phyloP scores from a whole-genome alignment of 73 alveolate genomes.

The Vitrella brassicaformis region DNA sequence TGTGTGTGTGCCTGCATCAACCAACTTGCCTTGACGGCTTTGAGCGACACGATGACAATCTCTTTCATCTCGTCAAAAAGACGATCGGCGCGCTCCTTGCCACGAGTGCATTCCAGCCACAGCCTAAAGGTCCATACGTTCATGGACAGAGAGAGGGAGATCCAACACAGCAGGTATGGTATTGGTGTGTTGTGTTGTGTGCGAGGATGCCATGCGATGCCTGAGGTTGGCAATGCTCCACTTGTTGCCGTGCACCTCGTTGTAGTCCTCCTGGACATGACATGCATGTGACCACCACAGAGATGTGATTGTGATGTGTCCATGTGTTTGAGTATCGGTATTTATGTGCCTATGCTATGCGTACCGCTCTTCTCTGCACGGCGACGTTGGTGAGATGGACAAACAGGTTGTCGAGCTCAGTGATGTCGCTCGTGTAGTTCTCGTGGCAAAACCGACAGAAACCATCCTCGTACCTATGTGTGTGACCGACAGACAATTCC shows the following conservation, averaged over 20 bases:
- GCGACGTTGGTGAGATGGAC: slow-evolving; percentile 93
- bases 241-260: slow-evolving; percentile 80
- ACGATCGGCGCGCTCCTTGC: slow-evolving; percentile 63
- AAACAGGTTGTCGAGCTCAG: slow-evolving; percentile 80
- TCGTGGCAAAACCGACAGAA: slow-evolving; percentile 80
- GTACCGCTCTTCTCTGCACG: slow-evolving; percentile 79
- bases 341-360: no score
- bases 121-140: slow-evolving; percentile 30
- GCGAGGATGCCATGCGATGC: slow-evolving; percentile 6
- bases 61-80: slow-evolving; percentile 82
- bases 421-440: slow-evolving; percentile 79
- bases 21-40: slow-evolving; percentile 5
- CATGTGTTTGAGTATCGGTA: no score
- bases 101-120: slow-evolving; percentile 70
- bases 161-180: neutral
- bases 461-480: slow-evolving; percentile 35
- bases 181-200: no score
- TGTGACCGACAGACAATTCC: slow-evolving; percentile 1
- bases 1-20: neutral
- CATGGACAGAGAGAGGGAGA: neutral
- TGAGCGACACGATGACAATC: slow-evolving; percentile 65
- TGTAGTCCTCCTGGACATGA: slow-evolving; percentile 58
- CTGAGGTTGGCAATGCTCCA: slow-evolving; percentile 25
- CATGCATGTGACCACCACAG: no score
- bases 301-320: no score